Conservation (phyloP, 106 monocot species). For the Dioscorea dumetorum region DNA sequence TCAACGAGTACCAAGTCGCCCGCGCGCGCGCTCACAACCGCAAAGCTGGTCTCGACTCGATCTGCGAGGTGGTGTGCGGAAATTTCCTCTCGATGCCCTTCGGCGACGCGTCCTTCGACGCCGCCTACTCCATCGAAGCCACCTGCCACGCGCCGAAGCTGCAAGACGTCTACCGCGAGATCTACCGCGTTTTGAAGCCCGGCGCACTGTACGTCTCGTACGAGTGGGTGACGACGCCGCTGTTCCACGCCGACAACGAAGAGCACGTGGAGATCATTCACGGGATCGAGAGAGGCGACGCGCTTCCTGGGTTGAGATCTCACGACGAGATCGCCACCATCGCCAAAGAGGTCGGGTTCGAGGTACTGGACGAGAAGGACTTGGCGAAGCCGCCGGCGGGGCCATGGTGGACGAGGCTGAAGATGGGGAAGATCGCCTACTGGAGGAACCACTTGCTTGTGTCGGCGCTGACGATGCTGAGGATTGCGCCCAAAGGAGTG, state of each 20-base stretch:
- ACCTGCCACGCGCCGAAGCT: slow-evolving; percentile 82
- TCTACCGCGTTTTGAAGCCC: slow-evolving; percentile 68
- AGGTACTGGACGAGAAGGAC: slow-evolving; percentile 65
- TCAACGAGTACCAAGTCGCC: slow-evolving; percentile 81
- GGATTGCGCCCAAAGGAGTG: slow-evolving; percentile 75
- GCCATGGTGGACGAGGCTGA: slow-evolving; percentile 80
- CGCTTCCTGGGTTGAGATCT: slow-evolving; percentile 68
- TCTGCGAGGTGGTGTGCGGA: slow-evolving; percentile 80
- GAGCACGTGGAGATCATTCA: slow-evolving; percentile 65
- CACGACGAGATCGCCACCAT: slow-evolving; percentile 50
- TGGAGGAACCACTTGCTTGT: slow-evolving; percentile 80
- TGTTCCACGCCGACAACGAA: slow-evolving; percentile 40
- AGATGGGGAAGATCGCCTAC: slow-evolving; percentile 81
- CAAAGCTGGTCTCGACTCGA: slow-evolving; percentile 66
- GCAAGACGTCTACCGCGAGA: slow-evolving; percentile 77
- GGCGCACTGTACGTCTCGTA: slow-evolving; percentile 72
- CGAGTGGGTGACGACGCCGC: slow-evolving; percentile 82
- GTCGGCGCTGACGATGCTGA: slow-evolving; percentile 33
- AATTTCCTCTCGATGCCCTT: slow-evolving; percentile 92
- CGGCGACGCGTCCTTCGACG: slow-evolving; percentile 52
- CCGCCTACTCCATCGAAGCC: slow-evolving; percentile 92
- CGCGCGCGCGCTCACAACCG: slow-evolving; percentile 74
- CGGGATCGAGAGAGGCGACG: slow-evolving; percentile 91
- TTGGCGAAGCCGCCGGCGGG: slow-evolving; percentile 59
- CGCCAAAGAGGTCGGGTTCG: slow-evolving; percentile 60